Evolutionary conservation across 768 basidiomycete species (phyloP), one percentile per base, ranked within the genome.

Genomic region (Boletus insuetus): DNA sequence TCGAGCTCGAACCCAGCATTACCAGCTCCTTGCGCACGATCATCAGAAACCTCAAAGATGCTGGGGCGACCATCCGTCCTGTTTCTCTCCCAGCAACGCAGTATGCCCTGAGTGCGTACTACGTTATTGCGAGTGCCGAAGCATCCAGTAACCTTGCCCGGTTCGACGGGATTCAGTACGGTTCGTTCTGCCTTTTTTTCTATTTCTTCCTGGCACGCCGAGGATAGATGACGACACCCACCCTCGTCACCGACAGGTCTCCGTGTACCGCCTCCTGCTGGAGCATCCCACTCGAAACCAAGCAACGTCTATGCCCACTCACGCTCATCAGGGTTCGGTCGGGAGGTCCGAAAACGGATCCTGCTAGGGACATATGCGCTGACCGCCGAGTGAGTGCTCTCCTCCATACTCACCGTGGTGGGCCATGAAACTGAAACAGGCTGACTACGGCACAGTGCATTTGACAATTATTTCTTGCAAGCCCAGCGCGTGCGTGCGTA

Each of bases 391-490:
- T 97, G 64, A 65, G 90, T 74, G 5, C 13, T 20, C 9, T 16
- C 24, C 10, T 2, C 4, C 17, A 41, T 26, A 7, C 51, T 46
- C 8, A 6, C 26, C 32, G 34, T 29, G 29, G 8, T 29, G 7
- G 8, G 26, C 26, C 44, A 20, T 4, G 32, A 20, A 12, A 11
- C 37, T 24, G 12, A 49, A 26, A 29, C 29, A 10, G 29, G 35
- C 24, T 14, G 5, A 26, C 26, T 34, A 10, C 2, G 51, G 2
- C 22, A 6, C 62, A 98, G 94, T 54, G 94, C 94, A n/a, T 98
- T 94, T 66, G 89, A 98, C 73, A 98, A 96, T 65, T 98, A 96
- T 70, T 99, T 94, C 68, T 78, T 98, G 6, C 93, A 96, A 74
- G 95, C 96, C 0, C 88, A 93, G 58, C 80, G 84, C 32, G 82